Evolutionary conservation across 2,329 filamentous ascomycete genomes (phyloP).

Genomic region (Fusarium mexicanum): DNA sequence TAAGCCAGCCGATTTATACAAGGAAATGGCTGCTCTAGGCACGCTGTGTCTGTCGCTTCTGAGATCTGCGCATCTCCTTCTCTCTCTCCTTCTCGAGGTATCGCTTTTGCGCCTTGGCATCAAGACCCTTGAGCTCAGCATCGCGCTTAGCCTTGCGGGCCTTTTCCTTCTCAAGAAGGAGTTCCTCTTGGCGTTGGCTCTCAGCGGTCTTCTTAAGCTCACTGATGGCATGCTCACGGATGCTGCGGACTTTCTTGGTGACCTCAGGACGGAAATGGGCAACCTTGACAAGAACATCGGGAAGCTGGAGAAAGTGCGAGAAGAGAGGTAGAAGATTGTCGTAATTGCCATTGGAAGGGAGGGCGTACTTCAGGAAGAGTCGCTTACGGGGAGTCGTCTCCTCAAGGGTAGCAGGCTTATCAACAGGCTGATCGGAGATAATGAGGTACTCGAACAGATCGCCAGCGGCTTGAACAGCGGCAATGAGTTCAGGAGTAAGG

Average conservation of each 20-base stretch:
- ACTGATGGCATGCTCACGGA: conserved; percentile 81
- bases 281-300: conserved; percentile 78
- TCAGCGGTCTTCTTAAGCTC: conserved; percentile 84
- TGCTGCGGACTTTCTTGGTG: conserved; percentile 80
- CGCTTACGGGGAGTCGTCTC: conserved; percentile 89
- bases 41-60: conserved; percentile 65
- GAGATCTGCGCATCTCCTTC: conserved; percentile 69
- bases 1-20: background rate
- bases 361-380: conserved; percentile 79
- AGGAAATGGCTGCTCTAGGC: conserved; percentile 48
- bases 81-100: conserved; percentile 83
- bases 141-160: conserved; percentile 92
- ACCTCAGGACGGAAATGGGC: conserved; percentile 94
- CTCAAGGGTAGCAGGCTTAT: conserved; percentile 85
- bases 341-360: conserved; percentile 72
- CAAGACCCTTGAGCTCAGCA: conserved; percentile 77
- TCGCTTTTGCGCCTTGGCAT: conserved; percentile 86
- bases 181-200: conserved; percentile 82
- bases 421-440: conserved; percentile 86
- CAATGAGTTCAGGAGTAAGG: conserved; percentile 86
- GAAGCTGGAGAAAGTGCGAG: conserved; percentile 82
- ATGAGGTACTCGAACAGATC: conserved; percentile 86
- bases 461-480: conserved; percentile 80
- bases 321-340: conserved; percentile 77
- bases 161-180: conserved; percentile 75